phyloP scores from a whole-genome alignment of 139 green algal genomes.

The Coelastrella sp. region DNA sequence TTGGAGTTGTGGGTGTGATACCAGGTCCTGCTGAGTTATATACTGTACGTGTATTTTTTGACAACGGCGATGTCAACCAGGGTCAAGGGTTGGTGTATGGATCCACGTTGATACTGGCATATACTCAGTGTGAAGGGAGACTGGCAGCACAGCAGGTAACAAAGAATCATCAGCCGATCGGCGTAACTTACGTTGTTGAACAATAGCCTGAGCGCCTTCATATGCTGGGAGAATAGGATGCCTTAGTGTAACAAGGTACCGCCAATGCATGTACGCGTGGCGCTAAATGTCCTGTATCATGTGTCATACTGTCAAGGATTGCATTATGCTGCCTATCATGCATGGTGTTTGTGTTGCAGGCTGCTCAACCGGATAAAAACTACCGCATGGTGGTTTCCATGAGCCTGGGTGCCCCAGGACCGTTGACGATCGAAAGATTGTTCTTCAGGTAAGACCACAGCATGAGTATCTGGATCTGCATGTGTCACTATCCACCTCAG shows the following conservation, averaged over 20 bases:
- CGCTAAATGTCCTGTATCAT: too few species aligned
- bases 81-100: conserved; percentile 47
- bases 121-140: conserved; percentile 37
- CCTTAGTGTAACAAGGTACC: not conserved
- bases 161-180: too few species aligned
- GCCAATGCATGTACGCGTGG: too few species aligned
- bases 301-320: not conserved
- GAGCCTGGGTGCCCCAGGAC: conserved; percentile 45
- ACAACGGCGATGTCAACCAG: conserved; percentile 47
- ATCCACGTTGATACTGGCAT: conserved; percentile 40
- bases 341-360: not conserved
- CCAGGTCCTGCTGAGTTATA: conserved; percentile 38
- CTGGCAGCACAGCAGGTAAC: conserved; percentile 1
- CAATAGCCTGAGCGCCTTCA: too few species aligned
- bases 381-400: conserved; percentile 49
- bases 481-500: too few species aligned
- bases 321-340: too few species aligned
- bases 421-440: conserved; percentile 43
- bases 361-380: not conserved
- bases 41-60: conserved; percentile 34
- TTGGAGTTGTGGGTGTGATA: conserved; percentile 32
- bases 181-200: too few species aligned
- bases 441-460: conserved; percentile 35
- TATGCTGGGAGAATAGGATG: too few species aligned
- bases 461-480: too few species aligned